Evolutionary conservation across 164 flowering plant genomes (phyloP), one percentile per base, ranked within the genome.

Genomic region (Cinnamomum chago): DNA sequence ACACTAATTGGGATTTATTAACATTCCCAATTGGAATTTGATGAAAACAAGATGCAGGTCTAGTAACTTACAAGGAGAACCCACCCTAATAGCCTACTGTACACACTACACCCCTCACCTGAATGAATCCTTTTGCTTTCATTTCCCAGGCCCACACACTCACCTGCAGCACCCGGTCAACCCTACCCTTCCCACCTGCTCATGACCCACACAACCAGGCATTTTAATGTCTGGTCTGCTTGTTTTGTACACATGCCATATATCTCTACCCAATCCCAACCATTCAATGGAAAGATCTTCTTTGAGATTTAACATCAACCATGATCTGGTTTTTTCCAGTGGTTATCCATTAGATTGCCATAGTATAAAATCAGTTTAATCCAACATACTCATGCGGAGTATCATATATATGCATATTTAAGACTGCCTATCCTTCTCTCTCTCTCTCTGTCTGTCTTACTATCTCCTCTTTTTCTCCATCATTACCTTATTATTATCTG

Each of bases 401-500:
- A 10, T 60, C 20, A 20, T 20, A 60, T 60, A 3, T 60, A 18
- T 4, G n/a, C 20, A 18, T 18, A 22, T 60, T 22, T 60, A 60
- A 22, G 22, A 60, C 22, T 18, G 64, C 23, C 9, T 18, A 60
- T 7, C 23, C 62, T 5, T 14, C 24, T 58, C 7, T 20, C 23
- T 58, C 62, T 58, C 9, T 58, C 22, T 22, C 64, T n/a, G 2
- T 15, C 24, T 58, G 6, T 5, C 10, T 60, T 22, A 5, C 23
- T 60, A 22, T 12, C 7, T n/a, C 11, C 11, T 60, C 20, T 18
- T 9, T 60, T 50, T 51, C 60, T 10, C 73, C 73, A 71, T 71
- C 73, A 71, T 71, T 71, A 55, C 73, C 73, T 30, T 71, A 55
- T 71, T 71, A 71, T 70, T 70, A 40, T 69, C 25, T 7, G 3